Base-by-base conservation (phyloP, 345 rosid species). In the Salix viminalis region DNA sequence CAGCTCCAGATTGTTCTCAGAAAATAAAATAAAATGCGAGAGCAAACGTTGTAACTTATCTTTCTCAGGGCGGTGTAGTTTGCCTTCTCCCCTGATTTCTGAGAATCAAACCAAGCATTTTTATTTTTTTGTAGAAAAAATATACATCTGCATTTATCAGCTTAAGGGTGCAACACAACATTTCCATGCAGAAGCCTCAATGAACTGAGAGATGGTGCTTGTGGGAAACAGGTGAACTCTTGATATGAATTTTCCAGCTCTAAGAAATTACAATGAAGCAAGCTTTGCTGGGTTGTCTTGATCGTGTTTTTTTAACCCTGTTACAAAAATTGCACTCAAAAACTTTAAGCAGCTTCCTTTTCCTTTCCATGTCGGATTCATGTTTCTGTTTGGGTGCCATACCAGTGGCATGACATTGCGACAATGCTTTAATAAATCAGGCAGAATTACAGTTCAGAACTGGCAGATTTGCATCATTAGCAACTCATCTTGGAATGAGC, bases 401-500 rank as follows among this genome's bases (percentile, higher is more conserved):
- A 6, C 58, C 58, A 71, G 34, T 72, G 36, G 19, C 23, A 56
- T 2, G 69, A 60, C 37, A 26, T 14, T 37, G 39, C 16, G 67
- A n/a, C 44, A 65, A 46, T 76, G 76, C 69, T 77, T 36, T 78
- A 60, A 62, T 13, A 65, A 42, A 74, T 69, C 60, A 26, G 15
- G 70, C 48, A n/a, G 23, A 42, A 61, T 61, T 68, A 44, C 50
- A 73, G n/a, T 39, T 64, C 21, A 65, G 26, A 72, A 77, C 28
- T 34, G 78, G 71, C 56, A 73, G 4, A 32, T 64, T 67, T 72
- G 32, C 61, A 71, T 46, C 42, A 73, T 75, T 73, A 71, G 85
- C 80, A 76, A 60, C 32, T 56, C 34, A 83, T 34, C 71, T 69
- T 19, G 73, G 72, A 85, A 85, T 79, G 69, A 82, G 85, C 83